A percentile compares a stretch with the other conserved stretches of the same genome.
Conservation (phyloP, 768 basidiomycete species). For the Tricholoma saponaceum region DNA sequence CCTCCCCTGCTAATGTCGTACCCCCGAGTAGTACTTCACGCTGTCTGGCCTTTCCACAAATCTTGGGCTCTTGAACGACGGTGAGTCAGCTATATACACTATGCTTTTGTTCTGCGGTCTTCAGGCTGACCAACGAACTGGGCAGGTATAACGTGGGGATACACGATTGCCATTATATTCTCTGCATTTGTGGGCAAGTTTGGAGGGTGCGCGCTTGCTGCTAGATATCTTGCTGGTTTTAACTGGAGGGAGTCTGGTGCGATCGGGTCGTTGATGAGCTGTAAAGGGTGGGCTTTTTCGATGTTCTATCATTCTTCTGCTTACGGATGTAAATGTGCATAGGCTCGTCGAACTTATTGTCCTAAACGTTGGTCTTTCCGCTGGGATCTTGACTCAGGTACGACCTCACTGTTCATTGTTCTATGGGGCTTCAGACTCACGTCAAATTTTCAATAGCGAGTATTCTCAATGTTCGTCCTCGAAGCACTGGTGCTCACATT, state of each 20-base stretch:
- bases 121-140: background rate
- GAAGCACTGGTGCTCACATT: slow-evolving; percentile 68
- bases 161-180: slow-evolving; percentile 71
- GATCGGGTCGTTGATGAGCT: slow-evolving; percentile 92
- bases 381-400: slow-evolving; percentile 67
- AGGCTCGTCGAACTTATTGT: slow-evolving; percentile 93
- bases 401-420: slow-evolving; percentile 5
- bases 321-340: background rate
- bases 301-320: background rate
- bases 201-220: slow-evolving; percentile 73
- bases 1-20: background rate
- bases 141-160: slow-evolving; percentile 81
- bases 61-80: slow-evolving; percentile 77
- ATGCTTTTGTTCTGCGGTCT: background rate
- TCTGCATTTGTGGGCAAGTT: slow-evolving; percentile 90
- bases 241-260: slow-evolving; percentile 76
- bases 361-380: slow-evolving; percentile 86
- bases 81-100: slow-evolving; percentile 28
- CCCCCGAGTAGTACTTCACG: slow-evolving; percentile 71
- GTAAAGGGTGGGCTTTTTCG: slow-evolving; percentile 66
- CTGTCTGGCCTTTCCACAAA: slow-evolving; percentile 88
- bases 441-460: slow-evolving; percentile 31
- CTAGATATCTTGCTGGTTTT: slow-evolving; percentile 65
- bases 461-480: slow-evolving; percentile 25
- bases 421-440: no score